Percentiles rank a stretch among this genome's conserved stretches.
These are phyloP conservation scores for Nakaseomyces nivariensis DNA, from an alignment of 1,139 yeast genomes.

Conservation along the genomic window DNA sequence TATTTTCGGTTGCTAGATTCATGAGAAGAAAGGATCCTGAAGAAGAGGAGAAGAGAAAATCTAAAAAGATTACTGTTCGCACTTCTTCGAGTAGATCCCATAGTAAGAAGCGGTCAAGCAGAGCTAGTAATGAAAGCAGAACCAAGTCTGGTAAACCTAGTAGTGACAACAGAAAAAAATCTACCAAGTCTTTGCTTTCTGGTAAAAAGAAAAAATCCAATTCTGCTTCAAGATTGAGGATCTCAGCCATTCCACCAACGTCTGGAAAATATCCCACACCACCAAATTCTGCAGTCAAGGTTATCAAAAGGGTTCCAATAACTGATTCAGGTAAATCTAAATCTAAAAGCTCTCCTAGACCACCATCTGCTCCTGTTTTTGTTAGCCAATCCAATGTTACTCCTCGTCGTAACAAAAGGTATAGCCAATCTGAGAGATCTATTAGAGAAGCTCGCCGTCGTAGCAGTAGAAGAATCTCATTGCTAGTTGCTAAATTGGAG, in stretches of 20 bases:
- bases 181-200: background rate
- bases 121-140: background rate
- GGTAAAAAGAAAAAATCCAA: background rate
- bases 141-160: background rate
- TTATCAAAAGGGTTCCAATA: background rate
- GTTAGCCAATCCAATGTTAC: background rate
- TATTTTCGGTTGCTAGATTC: background rate
- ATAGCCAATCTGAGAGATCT: background rate
- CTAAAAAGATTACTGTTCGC: too few species aligned
- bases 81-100: too few species aligned
- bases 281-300: background rate
- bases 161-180: background rate
- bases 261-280: background rate
- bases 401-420: background rate
- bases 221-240: constrained; percentile 1
- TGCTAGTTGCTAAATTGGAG: background rate
- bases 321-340: background rate
- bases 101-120: background rate
- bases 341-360: background rate
- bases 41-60: background rate
- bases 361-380: background rate
- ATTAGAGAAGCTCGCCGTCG: background rate
- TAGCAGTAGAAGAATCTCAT: constrained; percentile 1
- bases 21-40: background rate
- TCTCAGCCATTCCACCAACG: background rate